Conservation (phyloP, 108 stramenopile genomes). For the Skeletonema menzelii region DNA sequence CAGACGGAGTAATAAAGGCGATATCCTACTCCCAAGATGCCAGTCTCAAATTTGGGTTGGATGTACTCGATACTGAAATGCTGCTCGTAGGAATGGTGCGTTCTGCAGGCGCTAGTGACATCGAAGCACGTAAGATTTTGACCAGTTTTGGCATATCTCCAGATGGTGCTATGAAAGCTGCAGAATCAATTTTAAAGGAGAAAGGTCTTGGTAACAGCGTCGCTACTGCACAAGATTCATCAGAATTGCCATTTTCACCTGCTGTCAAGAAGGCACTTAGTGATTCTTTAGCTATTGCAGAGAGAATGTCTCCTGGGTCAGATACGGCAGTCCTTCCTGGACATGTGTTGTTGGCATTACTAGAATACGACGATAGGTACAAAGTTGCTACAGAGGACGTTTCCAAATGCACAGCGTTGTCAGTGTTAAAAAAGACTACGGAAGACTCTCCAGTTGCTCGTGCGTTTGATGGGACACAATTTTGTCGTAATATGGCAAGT, state of each 20-base stretch:
- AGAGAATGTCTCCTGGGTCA: constrained; percentile 20
- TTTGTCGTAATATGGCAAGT: constrained; percentile 32
- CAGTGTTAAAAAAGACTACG: constrained; percentile 21
- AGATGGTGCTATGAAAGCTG: constrained; percentile 31
- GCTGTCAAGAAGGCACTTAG: constrained; percentile 34
- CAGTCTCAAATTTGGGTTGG: constrained; percentile 6
- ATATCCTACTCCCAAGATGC: constrained; percentile 31
- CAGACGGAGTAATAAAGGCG: constrained; percentile 28
- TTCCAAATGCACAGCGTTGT: constrained; percentile 32
- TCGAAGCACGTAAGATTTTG: constrained; percentile 34
- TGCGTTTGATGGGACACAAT: constrained; percentile 38
- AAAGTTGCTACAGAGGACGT: constrained; percentile 41
- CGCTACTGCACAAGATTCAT: background rate
- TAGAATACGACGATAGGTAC: constrained; percentile 46
- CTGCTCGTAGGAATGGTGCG: constrained; percentile 39
- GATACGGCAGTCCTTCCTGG: constrained; percentile 39
- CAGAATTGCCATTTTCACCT: constrained; percentile 46
- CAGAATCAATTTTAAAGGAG: constrained; percentile 19
- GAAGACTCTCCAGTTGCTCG: constrained; percentile 15
- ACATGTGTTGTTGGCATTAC: constrained; percentile 48
- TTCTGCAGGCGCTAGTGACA: constrained; percentile 28
- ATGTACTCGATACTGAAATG: constrained; percentile 25
- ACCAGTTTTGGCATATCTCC: constrained; percentile 41
- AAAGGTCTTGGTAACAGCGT: constrained; percentile 7
- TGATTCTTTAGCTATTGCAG: constrained; percentile 40